These are phyloP conservation scores for Yamadazyma dendronema DNA, from an alignment of 1,139 yeast species.

Conservation along the genomic window DNA sequence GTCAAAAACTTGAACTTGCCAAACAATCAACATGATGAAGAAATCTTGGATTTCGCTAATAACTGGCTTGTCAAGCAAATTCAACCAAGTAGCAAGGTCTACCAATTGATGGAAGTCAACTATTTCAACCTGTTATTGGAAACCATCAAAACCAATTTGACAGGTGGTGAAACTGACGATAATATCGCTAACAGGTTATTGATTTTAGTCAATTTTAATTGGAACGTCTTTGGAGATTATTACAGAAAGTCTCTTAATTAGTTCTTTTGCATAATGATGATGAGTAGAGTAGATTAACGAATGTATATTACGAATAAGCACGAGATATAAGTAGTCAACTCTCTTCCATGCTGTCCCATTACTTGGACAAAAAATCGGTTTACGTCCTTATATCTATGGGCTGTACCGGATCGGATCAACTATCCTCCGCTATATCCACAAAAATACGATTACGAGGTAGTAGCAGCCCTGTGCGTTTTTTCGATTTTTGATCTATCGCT, in stretches of 20 bases:
- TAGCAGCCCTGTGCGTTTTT: too few relatives aligned
- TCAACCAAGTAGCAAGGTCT: conserved; percentile 79
- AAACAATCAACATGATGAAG: conserved; percentile 23
- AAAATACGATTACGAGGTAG: too few relatives aligned
- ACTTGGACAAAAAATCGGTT: too few relatives aligned
- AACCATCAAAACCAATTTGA: conserved; percentile 17
- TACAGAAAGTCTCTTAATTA: conserved; percentile 23
- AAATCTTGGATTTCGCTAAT: conserved; percentile 55
- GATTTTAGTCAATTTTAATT: conserved; percentile 65
- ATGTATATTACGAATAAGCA: conserved; percentile 1
- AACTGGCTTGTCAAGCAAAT: conserved; percentile 85
- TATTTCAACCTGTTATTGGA: conserved; percentile 51
- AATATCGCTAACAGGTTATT: conserved; percentile 53
- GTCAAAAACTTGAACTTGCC: conserved; percentile 40
- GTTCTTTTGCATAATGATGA: conserved; percentile 16
- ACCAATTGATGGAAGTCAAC: conserved; percentile 72
- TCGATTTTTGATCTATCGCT: too few relatives aligned
- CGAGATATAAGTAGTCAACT: background rate
- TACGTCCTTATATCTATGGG: too few relatives aligned
- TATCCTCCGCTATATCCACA: too few relatives aligned
- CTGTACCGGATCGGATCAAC: too few relatives aligned
- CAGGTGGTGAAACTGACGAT: conserved; percentile 34
- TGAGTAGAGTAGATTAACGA: background rate
- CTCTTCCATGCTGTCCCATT: background rate
- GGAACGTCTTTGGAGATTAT: conserved; percentile 67